Conservation (phyloP, 345 rosid genomes). For the Rhodamnia argentea region DNA sequence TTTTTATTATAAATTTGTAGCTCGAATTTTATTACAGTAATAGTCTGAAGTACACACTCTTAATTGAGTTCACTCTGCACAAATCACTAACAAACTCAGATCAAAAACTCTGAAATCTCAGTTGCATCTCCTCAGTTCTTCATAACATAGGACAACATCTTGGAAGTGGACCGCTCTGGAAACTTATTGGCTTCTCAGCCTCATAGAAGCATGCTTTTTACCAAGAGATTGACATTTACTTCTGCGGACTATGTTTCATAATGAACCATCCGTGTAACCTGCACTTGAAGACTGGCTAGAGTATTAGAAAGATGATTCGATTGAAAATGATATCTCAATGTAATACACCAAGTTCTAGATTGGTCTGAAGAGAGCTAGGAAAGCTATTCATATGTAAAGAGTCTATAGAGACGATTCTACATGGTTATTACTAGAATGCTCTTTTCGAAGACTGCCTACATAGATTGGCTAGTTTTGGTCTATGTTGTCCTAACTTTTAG, state of each 20-base stretch:
- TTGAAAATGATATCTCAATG: background rate
- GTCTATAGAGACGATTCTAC: too few species aligned
- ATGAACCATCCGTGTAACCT: too few species aligned
- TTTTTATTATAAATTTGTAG: background rate
- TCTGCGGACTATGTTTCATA: too few species aligned
- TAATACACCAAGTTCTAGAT: background rate
- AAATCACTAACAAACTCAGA: background rate
- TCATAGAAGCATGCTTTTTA: too few species aligned
- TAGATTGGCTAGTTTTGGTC: background rate
- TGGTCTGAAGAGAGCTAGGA: background rate
- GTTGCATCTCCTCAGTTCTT: too few species aligned
- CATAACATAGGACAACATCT: too few species aligned
- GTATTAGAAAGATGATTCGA: too few species aligned
- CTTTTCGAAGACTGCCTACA: background rate
- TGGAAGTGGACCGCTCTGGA: too few species aligned
- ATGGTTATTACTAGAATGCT: background rate
- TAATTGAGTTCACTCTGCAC: too few species aligned
- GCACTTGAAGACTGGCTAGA: too few species aligned
- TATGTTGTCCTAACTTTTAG: background rate
- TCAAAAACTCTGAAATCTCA: background rate
- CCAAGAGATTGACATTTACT: too few species aligned
- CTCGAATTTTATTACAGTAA: background rate
- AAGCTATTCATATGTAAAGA: background rate
- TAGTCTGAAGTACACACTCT: background rate
- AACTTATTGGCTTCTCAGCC: too few species aligned